Percentiles rank a stretch among this genome's conserved stretches.
Evolutionary conservation across 495 filamentous ascomycete genomes (phyloP).

Genomic region (Daldinia concentrica): DNA sequence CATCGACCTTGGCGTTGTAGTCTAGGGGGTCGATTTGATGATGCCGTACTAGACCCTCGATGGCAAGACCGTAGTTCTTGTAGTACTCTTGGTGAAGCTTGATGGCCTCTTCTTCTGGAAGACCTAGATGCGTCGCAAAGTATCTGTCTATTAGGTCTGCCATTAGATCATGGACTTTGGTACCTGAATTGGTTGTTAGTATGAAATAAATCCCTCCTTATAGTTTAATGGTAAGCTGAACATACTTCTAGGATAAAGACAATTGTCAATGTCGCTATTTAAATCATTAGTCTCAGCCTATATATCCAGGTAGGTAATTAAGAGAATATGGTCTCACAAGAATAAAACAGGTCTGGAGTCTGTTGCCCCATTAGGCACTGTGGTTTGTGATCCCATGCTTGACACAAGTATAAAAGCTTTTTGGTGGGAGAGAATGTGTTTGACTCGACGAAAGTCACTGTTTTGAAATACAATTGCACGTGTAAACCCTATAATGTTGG

Average conservation of each 20-base stretch:
- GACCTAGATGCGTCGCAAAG: constrained; percentile 79
- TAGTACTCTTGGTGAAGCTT: constrained; percentile 91
- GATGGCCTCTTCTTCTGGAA: constrained; percentile 76
- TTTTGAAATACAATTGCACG: neutral
- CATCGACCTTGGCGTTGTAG: constrained; percentile 94
- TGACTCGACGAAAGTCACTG: neutral
- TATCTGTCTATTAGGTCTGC: constrained; percentile 79
- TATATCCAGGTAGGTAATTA: neutral
- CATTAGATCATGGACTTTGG: constrained; percentile 79
- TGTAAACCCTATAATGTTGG: neutral
- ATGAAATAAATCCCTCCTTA: neutral
- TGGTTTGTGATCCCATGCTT: constrained; percentile 40
- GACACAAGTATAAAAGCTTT: too few species aligned
- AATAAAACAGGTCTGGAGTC: constrained; percentile 54
- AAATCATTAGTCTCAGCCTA: constrained; percentile 7
- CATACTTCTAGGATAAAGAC: constrained; percentile 75
- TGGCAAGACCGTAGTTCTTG: constrained; percentile 93
- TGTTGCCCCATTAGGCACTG: constrained; percentile 29
- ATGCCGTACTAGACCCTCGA: constrained; percentile 90
- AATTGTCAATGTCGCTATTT: constrained; percentile 91
- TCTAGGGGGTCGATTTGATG: constrained; percentile 96
- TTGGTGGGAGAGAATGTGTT: neutral
- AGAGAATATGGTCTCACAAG: constrained; percentile 50
- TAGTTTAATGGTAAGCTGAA: constrained; percentile 8
- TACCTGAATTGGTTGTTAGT: constrained; percentile 54